Conservation (phyloP, 305 asterid genomes). For the Fraxinus greggii region DNA sequence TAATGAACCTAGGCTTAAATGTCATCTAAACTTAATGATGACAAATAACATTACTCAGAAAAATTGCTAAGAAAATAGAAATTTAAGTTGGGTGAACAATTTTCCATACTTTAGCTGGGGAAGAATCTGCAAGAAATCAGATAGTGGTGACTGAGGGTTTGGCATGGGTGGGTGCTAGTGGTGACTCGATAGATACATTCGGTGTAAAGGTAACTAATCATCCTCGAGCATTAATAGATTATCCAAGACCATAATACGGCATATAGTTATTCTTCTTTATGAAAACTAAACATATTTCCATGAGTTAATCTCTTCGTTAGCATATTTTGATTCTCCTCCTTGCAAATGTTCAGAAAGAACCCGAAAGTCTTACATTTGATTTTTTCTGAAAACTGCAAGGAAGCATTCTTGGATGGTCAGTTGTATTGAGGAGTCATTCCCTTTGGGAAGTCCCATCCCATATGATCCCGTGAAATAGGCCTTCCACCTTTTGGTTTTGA, state of each 20-base stretch:
- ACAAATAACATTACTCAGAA: background rate
- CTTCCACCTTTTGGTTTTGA: constrained; percentile 48
- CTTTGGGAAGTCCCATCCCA: constrained; percentile 35
- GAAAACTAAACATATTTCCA: background rate
- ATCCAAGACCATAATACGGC: background rate
- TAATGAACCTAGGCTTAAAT: background rate
- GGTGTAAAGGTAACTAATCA: background rate
- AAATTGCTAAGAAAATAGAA: background rate
- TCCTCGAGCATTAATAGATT: background rate
- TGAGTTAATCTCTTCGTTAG: background rate
- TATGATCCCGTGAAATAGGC: constrained; percentile 22
- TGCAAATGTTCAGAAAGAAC: constrained; percentile 43
- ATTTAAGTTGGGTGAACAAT: background rate
- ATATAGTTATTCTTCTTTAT: background rate
- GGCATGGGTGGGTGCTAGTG: background rate
- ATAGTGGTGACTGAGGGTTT: background rate
- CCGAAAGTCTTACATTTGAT: constrained; percentile 34
- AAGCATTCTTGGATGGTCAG: background rate
- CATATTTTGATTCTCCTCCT: background rate
- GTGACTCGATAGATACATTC: background rate
- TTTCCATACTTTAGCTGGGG: background rate
- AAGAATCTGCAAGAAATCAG: background rate
- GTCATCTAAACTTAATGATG: background rate
- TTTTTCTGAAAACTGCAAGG: constrained; percentile 46
- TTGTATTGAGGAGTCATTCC: constrained; percentile 31